Base-by-base conservation (phyloP, 2,329 filamentous ascomycete genomes). In the Pseudogymnoascus sp. region DNA sequence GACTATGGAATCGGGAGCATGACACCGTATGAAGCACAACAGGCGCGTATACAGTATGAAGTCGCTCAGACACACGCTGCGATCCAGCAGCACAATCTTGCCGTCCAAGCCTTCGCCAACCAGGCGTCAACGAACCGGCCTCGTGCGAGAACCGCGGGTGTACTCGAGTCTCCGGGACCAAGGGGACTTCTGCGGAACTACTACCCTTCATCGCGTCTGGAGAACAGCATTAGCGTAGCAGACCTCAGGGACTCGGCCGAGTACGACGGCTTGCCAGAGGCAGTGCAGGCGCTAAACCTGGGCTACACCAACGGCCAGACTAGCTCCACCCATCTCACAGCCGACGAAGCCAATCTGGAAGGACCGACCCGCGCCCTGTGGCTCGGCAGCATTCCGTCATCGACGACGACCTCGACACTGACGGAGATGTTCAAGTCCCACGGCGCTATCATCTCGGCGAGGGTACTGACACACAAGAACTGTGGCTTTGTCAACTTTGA, bases 401-500 rank as follows among this genome's bases (percentile, higher is more conserved):
- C 95, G 2, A 99, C 95, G 1, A 99, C 95, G 0, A 93, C 95
- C 10, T 96, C 93, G 1, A 98, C 95, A 0, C 79, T 99, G 66
- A 92, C 92, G 64, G 92, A 96, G 68, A 96, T 98, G 79, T 99
- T 99, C 79, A 90, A 91, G 75, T 84, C 88, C n/a, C 96, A 95
- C 69, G 95, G 95, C 8, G 84, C 89, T 2, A 96, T 99, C 67
- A 83, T 95, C 69, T 97, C 93, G 3, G 93, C 92, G 28, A 85
- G 95, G 68, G 95, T 99, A 4, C 81, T 99, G 67, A 98, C 95
- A 0, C 92, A 99, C 80, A 99, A 99, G 82, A 98, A 96, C 77
- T 99, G 95, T 74, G 95, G 93, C 2, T 99, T 99, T 71, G 93
- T 99, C 74, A 99, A 99, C 77, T 99, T 96, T 72, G 92, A 98